Evolutionary conservation across 2,329 filamentous ascomycete species (phyloP).

Genomic region (Cryphonectria radicalis): DNA sequence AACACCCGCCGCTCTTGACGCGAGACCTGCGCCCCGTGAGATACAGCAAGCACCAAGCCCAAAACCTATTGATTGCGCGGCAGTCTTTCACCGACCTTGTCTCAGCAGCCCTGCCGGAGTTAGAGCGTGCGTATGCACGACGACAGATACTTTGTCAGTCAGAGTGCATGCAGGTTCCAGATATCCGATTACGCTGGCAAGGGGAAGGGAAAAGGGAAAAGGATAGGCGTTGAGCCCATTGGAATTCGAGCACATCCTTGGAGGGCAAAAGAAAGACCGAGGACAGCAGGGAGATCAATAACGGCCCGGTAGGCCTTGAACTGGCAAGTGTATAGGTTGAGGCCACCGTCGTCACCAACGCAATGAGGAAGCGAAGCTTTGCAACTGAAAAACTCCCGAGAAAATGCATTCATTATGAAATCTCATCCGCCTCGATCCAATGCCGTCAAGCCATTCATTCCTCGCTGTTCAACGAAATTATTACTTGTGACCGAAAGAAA

Average conservation of each 20-base stretch:
- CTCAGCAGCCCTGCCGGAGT: not conserved
- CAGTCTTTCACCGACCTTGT: not conserved
- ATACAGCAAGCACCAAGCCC: not conserved
- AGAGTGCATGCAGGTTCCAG: not conserved
- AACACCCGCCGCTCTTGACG: not conserved
- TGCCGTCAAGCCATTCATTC: not conserved
- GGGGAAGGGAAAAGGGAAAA: no score
- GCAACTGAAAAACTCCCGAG: not conserved
- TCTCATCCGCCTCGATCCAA: not conserved
- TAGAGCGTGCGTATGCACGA: not conserved
- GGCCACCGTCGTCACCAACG: not conserved
- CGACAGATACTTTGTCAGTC: not conserved
- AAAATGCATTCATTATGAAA: not conserved
- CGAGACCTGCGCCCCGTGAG: not conserved
- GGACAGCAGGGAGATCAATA: not conserved
- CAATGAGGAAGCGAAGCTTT: not conserved
- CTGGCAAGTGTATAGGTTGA: not conserved
- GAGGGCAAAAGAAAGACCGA: no score
- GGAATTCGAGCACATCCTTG: no score
- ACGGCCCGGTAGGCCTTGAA: not conserved
- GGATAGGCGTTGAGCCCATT: no score
- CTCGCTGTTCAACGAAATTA: not conserved
- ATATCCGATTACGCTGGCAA: no score
- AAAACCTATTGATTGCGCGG: not conserved
- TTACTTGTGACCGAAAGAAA: not conserved